These are phyloP conservation scores for Tubosaeta sp. DNA, from an alignment of 768 basidiomycete genomes.

Conservation along the genomic window DNA sequence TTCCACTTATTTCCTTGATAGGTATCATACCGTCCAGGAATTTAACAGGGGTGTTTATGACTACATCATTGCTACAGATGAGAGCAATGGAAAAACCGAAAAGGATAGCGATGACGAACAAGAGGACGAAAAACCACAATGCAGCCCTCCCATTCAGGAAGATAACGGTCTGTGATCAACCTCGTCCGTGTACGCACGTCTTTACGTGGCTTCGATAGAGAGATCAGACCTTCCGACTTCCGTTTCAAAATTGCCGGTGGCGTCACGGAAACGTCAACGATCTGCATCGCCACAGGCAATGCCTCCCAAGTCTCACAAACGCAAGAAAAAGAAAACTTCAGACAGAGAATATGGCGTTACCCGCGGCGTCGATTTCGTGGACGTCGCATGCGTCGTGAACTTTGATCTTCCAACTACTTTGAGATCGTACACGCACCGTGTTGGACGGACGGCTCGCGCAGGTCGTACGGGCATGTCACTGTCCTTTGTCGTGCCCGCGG, in stretches of 20 bases:
- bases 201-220: slow-evolving; percentile 36
- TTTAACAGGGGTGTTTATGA: slow-evolving; percentile 99
- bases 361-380: slow-evolving; percentile 94
- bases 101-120: slow-evolving; percentile 47
- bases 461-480: slow-evolving; percentile 90
- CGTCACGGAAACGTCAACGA: slow-evolving; percentile 57
- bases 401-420: slow-evolving; percentile 93
- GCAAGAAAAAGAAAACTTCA: slow-evolving; percentile 44
- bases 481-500: slow-evolving; percentile 75
- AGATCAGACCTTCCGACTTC: slow-evolving; percentile 32
- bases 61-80: slow-evolving; percentile 97
- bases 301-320: slow-evolving; percentile 43
- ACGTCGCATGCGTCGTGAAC: slow-evolving; percentile 96
- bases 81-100: slow-evolving; percentile 56
- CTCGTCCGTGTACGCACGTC: slow-evolving; percentile 22
- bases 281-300: slow-evolving; percentile 36
- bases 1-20: slow-evolving; percentile 25
- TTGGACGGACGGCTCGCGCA: slow-evolving; percentile 95
- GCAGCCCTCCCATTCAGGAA: background rate
- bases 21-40: slow-evolving; percentile 96
- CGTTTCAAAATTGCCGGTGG: slow-evolving; percentile 9
- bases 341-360: slow-evolving; percentile 91
- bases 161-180: slow-evolving; percentile 29
- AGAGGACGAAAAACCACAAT: slow-evolving; percentile 27
- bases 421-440: slow-evolving; percentile 89